Percentiles rank a stretch among this genome's conserved stretches.
These are phyloP conservation scores for Phytophthora lateralis DNA, from an alignment of 352 stramenopile species.

Conservation along the genomic window DNA sequence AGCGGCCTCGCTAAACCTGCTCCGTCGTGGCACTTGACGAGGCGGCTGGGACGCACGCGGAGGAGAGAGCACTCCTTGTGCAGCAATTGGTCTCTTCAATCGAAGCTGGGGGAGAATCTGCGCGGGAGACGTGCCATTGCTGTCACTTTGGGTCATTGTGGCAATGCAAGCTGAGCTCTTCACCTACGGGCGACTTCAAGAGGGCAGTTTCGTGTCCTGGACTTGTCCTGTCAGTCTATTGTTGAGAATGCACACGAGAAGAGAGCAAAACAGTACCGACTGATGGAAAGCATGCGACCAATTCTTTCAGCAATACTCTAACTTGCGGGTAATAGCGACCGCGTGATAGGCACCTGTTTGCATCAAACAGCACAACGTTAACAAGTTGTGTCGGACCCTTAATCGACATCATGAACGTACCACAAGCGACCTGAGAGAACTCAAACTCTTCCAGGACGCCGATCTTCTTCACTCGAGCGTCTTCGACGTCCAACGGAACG, in stretches of 20 bases:
- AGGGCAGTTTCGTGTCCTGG: slow-evolving; percentile 18
- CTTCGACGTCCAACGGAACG: slow-evolving; percentile 49
- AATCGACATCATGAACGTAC: slow-evolving; percentile 29
- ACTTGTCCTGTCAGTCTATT: slow-evolving; percentile 31
- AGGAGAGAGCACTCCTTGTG: slow-evolving; percentile 24
- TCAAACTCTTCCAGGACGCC: slow-evolving; percentile 51
- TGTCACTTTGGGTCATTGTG: slow-evolving; percentile 20
- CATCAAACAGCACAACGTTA: slow-evolving; percentile 10
- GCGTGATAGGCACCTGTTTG: slow-evolving; percentile 66
- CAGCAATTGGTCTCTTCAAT: slow-evolving; percentile 14
- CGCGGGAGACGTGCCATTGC: slow-evolving; percentile 3
- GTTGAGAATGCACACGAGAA: slow-evolving; percentile 10
- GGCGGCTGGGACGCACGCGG: slow-evolving; percentile 8
- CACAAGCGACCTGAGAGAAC: slow-evolving; percentile 63
- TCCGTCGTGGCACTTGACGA: neutral
- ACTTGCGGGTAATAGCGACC: slow-evolving; percentile 56
- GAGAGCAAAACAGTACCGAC: slow-evolving; percentile 2
- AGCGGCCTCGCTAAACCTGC: slow-evolving; percentile 13
- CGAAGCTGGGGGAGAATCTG: slow-evolving; percentile 27
- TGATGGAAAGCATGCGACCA: slow-evolving; percentile 11
- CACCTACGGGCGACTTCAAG: neutral
- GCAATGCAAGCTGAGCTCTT: neutral
- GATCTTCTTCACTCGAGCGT: slow-evolving; percentile 55
- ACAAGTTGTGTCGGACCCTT: neutral
- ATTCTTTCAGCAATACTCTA: slow-evolving; percentile 46